These are phyloP conservation scores for Barnettozyma populi DNA, from an alignment of 805 yeast species.

Conservation along the genomic window DNA sequence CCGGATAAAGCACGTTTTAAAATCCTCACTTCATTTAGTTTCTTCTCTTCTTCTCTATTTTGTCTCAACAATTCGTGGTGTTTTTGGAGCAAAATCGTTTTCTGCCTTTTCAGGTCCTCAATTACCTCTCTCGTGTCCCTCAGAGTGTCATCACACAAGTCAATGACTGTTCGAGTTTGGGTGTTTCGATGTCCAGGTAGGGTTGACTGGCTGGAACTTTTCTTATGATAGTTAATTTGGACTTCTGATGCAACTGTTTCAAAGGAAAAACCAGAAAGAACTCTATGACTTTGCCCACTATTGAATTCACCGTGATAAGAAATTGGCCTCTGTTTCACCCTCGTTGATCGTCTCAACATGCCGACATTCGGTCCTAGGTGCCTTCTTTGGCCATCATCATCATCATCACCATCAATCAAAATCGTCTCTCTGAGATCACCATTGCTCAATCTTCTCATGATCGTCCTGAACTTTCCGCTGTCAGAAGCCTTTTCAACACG, in stretches of 20 bases:
- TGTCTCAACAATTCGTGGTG: conserved; percentile 13
- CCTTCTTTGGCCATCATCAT: conserved; percentile 11
- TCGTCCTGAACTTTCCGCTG: background rate
- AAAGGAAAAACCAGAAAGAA: conserved; percentile 19
- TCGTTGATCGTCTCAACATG: background rate
- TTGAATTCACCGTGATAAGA: conserved; percentile 8
- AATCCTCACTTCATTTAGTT: conserved; percentile 9
- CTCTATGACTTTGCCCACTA: conserved; percentile 5
- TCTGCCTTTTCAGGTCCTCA: conserved; percentile 23
- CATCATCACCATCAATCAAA: conserved; percentile 21
- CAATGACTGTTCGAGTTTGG: conserved; percentile 16
- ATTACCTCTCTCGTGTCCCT: conserved; percentile 16
- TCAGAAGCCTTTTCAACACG: background rate
- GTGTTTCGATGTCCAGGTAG: conserved; percentile 4
- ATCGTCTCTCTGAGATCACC: conserved; percentile 21
- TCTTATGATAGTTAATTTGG: background rate
- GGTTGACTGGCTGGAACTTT: background rate
- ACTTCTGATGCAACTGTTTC: conserved; percentile 10
- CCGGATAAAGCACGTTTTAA: conserved; percentile 10
- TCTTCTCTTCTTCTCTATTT: conserved; percentile 11
- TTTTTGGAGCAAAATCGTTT: conserved; percentile 15
- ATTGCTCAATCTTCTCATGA: conserved; percentile 14
- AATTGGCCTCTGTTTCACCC: conserved; percentile 9
- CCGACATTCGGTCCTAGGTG: background rate
- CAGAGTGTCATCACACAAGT: conserved; percentile 25